These are phyloP conservation scores for Fomitopsis pinicola DNA, from an alignment of 1,284 basidiomycete species.

Conservation along the genomic window DNA sequence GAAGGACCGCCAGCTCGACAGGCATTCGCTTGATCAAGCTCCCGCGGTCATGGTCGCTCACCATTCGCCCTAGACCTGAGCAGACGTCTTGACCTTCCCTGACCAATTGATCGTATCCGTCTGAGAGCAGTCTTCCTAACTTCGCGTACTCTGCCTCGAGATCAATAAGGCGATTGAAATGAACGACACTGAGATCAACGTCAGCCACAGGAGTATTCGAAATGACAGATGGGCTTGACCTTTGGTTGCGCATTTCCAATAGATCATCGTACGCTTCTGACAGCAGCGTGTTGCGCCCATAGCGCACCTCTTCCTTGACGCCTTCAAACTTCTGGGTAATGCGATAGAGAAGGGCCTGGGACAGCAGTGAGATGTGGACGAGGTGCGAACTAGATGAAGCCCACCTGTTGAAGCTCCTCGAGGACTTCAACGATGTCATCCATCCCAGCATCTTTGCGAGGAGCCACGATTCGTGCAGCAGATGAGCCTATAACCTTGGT, in stretches of 20 bases:
- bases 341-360: slow-evolving; percentile 39
- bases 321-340: slow-evolving; percentile 37
- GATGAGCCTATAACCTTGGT: not conserved
- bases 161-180: slow-evolving; percentile 37
- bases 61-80: slow-evolving; percentile 21
- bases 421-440: slow-evolving; percentile 20
- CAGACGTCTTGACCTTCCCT: slow-evolving; percentile 27
- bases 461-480: not conserved
- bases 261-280: slow-evolving; percentile 39
- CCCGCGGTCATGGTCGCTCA: slow-evolving; percentile 35
- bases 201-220: not conserved
- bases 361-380: not conserved
- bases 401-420: slow-evolving; percentile 21
- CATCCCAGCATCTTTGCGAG: slow-evolving; percentile 8
- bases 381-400: too few species aligned
- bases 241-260: slow-evolving; percentile 31
- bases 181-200: slow-evolving; percentile 28
- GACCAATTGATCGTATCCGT: slow-evolving; percentile 32
- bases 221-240: slow-evolving; percentile 22
- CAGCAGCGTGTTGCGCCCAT: slow-evolving; percentile 36
- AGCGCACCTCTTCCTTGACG: slow-evolving; percentile 37
- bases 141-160: slow-evolving; percentile 40
- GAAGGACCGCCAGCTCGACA: slow-evolving; percentile 23
- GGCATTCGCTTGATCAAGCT: slow-evolving; percentile 34
- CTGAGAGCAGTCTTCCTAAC: slow-evolving; percentile 26